phyloP scores from a whole-genome alignment of 192 early-diverging fungal species.

The Thoreauomyces humboldtii region DNA sequence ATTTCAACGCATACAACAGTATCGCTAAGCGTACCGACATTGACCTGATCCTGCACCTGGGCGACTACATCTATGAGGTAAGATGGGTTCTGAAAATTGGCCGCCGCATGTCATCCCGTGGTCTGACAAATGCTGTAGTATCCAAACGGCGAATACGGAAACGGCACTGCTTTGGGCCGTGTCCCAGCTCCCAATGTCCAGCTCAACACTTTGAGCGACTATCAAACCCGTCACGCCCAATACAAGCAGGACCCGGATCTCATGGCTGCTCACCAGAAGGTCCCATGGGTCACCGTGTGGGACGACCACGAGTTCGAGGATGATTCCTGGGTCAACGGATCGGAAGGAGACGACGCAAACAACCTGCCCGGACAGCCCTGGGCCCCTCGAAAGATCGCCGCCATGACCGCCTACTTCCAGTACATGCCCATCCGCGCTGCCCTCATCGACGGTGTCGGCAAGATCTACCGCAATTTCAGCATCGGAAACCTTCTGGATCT shows the following conservation, averaged over 20 bases:
- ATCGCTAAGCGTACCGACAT: slow-evolving; percentile 28
- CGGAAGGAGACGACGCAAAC: slow-evolving; percentile 12
- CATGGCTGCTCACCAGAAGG: slow-evolving; percentile 24
- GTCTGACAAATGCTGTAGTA: too few species aligned
- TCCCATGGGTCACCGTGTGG: slow-evolving; percentile 38
- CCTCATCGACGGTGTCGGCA: slow-evolving; percentile 2
- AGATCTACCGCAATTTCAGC: slow-evolving; percentile 43
- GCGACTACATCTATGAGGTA: slow-evolving; percentile 49
- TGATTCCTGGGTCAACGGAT: slow-evolving; percentile 23
- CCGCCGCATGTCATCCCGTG: too few species aligned
- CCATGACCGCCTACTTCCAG: slow-evolving; percentile 43
- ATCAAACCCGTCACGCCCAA: slow-evolving; percentile 38
- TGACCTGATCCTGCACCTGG: slow-evolving; percentile 41
- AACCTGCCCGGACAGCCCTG: slow-evolving; percentile 15
- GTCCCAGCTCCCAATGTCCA: slow-evolving; percentile 32
- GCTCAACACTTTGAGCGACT: slow-evolving; percentile 28
- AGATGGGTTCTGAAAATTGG: too few species aligned
- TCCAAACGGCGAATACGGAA: slow-evolving; percentile 34
- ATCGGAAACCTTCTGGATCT: slow-evolving; percentile 43
- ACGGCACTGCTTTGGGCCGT: slow-evolving; percentile 30
- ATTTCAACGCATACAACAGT: slow-evolving; percentile 38
- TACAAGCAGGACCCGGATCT: slow-evolving; percentile 42
- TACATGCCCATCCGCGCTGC: slow-evolving; percentile 40
- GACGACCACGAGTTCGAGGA: slow-evolving; percentile 48
- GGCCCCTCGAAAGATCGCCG: slow-evolving; percentile 25